These are phyloP conservation scores for Neophaeococcomyces mojaviensis DNA, from an alignment of 2,329 filamentous ascomycete genomes.

Conservation along the genomic window DNA sequence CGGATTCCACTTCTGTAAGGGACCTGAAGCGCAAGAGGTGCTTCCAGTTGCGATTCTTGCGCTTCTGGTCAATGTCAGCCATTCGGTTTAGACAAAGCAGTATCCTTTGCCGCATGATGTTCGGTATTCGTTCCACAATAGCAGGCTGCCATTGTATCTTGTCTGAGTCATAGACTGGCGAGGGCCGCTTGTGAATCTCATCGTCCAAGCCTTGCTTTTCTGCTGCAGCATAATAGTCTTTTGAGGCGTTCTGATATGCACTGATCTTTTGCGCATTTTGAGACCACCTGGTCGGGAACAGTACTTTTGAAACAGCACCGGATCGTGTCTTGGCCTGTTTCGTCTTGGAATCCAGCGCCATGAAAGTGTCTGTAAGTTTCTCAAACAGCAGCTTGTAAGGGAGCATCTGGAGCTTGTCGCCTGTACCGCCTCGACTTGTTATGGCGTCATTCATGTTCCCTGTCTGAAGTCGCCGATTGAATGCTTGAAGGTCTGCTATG, in stretches of 20 bases:
- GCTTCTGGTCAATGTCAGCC: constrained; percentile 5
- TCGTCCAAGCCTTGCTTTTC: constrained; percentile 5
- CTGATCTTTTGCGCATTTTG: constrained; percentile 2
- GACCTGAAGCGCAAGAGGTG: constrained; percentile 11
- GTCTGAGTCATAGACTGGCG: background rate
- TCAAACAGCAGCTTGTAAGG: background rate
- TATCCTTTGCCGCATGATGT: constrained; percentile 18
- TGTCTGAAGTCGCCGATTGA: constrained; percentile 8
- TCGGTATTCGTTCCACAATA: constrained; percentile 11
- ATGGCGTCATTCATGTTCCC: background rate
- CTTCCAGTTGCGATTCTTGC: background rate
- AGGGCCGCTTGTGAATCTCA: background rate
- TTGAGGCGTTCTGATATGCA: constrained; percentile 3
- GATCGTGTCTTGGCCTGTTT: background rate
- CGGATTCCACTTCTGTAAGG: background rate
- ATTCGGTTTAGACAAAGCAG: constrained; percentile 10
- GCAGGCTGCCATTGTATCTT: constrained; percentile 19
- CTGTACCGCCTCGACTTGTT: background rate
- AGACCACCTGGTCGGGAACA: constrained; percentile 1
- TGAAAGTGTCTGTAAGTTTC: constrained; percentile 1
- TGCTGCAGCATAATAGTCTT: constrained; percentile 1
- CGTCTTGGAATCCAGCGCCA: background rate
- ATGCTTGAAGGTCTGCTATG: constrained; percentile 17
- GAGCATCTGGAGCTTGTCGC: background rate
- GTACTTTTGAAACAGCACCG: background rate